Base-by-base conservation (phyloP, 23 red algal genomes). In the Pyropia haitanensis region DNA sequence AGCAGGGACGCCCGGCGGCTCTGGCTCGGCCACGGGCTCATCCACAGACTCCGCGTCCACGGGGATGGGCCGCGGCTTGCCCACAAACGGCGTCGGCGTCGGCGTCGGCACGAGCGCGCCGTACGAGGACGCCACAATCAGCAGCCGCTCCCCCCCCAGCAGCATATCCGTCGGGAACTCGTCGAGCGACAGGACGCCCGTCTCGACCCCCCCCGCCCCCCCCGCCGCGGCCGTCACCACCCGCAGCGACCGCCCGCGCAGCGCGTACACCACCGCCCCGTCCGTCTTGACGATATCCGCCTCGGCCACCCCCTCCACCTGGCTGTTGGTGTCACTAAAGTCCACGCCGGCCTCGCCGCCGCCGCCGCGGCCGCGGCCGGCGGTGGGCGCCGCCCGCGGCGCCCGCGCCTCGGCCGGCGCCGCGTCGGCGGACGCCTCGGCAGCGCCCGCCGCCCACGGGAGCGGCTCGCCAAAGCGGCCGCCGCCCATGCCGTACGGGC, bases 251-350 rank as follows among this genome's bases (percentile, higher is more conserved):
- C 18, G 65, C 18, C 79, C 79, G 10, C 67, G 61, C 32, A 83
- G 23, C 60, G 58, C 53, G 44, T 73, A 83, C 5, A 83, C 69
- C 17, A 60, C 46, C 12, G 20, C 52, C 7, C 79, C 68, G 49
- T 83, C 79, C 19, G 79, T 83, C 50, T 83, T 83, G 18, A 83
- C 68, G 19, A 83, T 83, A 34, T 82, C 78, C 13, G 78, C 67
- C 33, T 72, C 78, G 72, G 71, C 78, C 12, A 72, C 67, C 13
- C 79, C 68, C 56, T 57, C 33, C 19, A 83, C 79, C 33, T 83
- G 79, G 49, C 63, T 62, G 25, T 73, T 83, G 29, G 79, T 83
- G 29, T 56, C 54, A 2, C 68, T 73, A 29, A 83, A 83, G 33
- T 83, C 79, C 18, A 52, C 61, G 18, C 79, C 79, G 72, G 72